Percentiles rank a stretch among this genome's conserved stretches.
Conservation (phyloP, 164 flowering plant species). For the Aristolochia californica region DNA sequence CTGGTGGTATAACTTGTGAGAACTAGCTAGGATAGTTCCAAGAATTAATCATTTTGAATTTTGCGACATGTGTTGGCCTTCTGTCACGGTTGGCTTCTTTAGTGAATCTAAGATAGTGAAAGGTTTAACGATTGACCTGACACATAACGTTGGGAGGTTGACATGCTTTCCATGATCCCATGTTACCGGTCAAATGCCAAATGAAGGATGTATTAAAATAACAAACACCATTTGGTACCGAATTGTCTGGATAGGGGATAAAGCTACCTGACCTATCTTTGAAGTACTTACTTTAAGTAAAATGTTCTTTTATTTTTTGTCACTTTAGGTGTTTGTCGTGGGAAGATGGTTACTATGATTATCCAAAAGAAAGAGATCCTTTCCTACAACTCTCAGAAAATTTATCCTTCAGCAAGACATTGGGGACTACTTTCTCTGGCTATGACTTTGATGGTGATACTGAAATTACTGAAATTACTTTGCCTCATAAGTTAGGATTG, state of each 20-base stretch:
- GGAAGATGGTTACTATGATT: slow-evolving; percentile 67
- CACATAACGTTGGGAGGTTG: too few species aligned
- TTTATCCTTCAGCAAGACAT: slow-evolving; percentile 8
- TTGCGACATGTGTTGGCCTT: too few species aligned
- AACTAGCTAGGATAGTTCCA: too few species aligned
- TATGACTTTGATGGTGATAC: slow-evolving; percentile 9
- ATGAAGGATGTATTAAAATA: too few species aligned
- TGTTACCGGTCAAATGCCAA: too few species aligned
- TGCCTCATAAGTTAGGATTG: slow-evolving; percentile 14
- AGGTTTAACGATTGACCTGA: too few species aligned
- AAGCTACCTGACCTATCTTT: not conserved
- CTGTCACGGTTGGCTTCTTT: too few species aligned
- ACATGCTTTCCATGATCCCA: too few species aligned
- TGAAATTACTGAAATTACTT: slow-evolving; percentile 20
- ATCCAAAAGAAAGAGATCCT: slow-evolving; percentile 18
- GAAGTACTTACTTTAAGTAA: not conserved
- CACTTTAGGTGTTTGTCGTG: slow-evolving; percentile 51
- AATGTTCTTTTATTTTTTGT: not conserved
- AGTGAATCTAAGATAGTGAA: too few species aligned
- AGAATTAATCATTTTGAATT: too few species aligned
- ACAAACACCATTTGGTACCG: too few species aligned
- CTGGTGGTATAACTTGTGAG: too few species aligned
- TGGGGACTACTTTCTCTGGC: slow-evolving; percentile 8
- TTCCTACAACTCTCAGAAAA: slow-evolving; percentile 8
- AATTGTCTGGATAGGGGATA: not conserved